Conservation (phyloP, 768 basidiomycete genomes). For the Daedaleopsis nitida region DNA sequence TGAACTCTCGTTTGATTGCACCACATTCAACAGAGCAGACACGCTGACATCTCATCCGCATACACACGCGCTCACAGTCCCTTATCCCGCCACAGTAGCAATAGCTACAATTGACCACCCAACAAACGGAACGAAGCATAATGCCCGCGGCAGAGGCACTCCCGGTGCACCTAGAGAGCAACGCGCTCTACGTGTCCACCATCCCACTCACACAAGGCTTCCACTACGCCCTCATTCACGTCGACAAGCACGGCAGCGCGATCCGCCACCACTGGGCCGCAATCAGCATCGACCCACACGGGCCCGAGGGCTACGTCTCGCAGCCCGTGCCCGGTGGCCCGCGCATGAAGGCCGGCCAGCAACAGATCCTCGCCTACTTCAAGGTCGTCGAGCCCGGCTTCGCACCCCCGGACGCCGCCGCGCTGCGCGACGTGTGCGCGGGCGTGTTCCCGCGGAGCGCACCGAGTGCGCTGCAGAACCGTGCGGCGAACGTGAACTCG, state of each 20-base stretch:
- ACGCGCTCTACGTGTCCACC: conserved; percentile 14
- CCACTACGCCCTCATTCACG: conserved; percentile 14
- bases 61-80: too few species aligned
- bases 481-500: conserved; percentile 3
- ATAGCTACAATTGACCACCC: too few species aligned
- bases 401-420: neutral
- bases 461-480: conserved; percentile 5
- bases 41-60: neutral
- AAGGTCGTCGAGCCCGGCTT: neutral
- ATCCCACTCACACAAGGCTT: conserved; percentile 6
- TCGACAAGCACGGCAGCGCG: conserved; percentile 3
- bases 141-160: neutral
- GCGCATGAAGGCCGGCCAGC: conserved; percentile 3
- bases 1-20: neutral
- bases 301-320: conserved; percentile 11
- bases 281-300: conserved; percentile 3
- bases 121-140: neutral
- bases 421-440: neutral
- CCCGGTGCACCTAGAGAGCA: neutral
- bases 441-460: conserved; percentile 1
- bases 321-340: conserved; percentile 2
- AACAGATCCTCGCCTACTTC: conserved; percentile 14
- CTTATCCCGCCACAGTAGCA: too few species aligned
- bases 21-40: neutral
- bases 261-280: conserved; percentile 18